phyloP scores from a whole-genome alignment of 2,329 filamentous ascomycete species.

The Rhynchosporium agropyri region DNA sequence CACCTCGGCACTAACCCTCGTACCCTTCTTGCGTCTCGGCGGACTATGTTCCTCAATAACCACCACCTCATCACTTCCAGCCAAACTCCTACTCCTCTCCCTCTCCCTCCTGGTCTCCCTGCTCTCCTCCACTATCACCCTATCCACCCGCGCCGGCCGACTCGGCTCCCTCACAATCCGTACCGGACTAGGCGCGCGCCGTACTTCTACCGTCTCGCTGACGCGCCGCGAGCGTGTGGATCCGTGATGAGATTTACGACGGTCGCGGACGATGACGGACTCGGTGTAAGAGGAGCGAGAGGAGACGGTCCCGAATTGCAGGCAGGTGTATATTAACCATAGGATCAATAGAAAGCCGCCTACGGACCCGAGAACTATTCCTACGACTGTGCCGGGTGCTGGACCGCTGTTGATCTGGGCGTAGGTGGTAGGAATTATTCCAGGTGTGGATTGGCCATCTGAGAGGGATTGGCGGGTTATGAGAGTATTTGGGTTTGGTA shows the following conservation, averaged over 20 bases:
- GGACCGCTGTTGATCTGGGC: conserved; percentile 55
- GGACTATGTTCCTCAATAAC: conserved; percentile 44
- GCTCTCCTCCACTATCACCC: conserved; percentile 40
- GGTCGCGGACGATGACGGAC: conserved; percentile 30
- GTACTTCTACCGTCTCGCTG: conserved; percentile 38
- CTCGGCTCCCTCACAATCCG: conserved; percentile 34
- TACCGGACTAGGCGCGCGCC: conserved; percentile 31
- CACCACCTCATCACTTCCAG: conserved; percentile 41
- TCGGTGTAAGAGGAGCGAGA: conserved; percentile 27
- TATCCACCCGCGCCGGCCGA: conserved; percentile 32
- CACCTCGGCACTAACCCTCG: conserved; percentile 30
- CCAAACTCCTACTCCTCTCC: conserved; percentile 22
- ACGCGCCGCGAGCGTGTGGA: conserved; percentile 28
- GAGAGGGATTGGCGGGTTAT: conserved; percentile 9
- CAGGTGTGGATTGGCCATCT: not conserved
- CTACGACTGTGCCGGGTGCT: conserved; percentile 58
- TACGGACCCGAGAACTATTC: conserved; percentile 59
- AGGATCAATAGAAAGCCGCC: conserved; percentile 55
- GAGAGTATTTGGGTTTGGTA: conserved; percentile 18
- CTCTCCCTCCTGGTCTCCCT: conserved; percentile 34
- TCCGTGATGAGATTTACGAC: conserved; percentile 30
- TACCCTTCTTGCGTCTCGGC: conserved; percentile 39
- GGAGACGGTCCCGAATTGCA: conserved; percentile 27
- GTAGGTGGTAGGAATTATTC: conserved; percentile 64
- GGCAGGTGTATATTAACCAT: conserved; percentile 51